Evolutionary conservation across 2,329 filamentous ascomycete genomes (phyloP).

Genomic region (Botryotinia narcissicola): DNA sequence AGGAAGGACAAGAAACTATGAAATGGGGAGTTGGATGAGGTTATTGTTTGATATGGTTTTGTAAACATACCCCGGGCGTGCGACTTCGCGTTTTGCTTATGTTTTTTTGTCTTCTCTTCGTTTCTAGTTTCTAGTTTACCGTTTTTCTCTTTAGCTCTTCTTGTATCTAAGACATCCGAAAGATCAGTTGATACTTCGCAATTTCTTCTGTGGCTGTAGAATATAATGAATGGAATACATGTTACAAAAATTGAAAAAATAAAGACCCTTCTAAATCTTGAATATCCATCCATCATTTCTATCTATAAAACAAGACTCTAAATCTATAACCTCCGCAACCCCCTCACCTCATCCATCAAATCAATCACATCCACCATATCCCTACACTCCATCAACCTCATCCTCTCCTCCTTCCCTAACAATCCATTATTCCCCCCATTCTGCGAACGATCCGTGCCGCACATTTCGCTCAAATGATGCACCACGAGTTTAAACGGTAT

Average conservation of each 20-base stretch:
- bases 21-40: background rate
- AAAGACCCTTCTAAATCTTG: background rate
- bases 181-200: background rate
- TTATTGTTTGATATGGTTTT: background rate
- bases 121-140: no score
- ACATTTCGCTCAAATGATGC: constrained; percentile 69
- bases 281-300: background rate
- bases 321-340: background rate
- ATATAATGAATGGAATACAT: background rate
- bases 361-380: constrained; percentile 60
- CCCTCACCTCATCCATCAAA: constrained; percentile 54
- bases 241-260: background rate
- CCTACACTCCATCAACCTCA: constrained; percentile 47
- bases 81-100: background rate
- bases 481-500: constrained; percentile 62
- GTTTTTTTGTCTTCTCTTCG: background rate
- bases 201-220: background rate
- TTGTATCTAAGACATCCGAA: background rate
- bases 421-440: constrained; percentile 48
- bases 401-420: constrained; percentile 56
- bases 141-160: background rate
- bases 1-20: background rate
- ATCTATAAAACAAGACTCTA: no score
- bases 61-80: background rate
- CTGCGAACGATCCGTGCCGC: constrained; percentile 55